These are phyloP conservation scores for Solidago caesia DNA, from an alignment of 129 eudicot species.

Conservation along the genomic window DNA sequence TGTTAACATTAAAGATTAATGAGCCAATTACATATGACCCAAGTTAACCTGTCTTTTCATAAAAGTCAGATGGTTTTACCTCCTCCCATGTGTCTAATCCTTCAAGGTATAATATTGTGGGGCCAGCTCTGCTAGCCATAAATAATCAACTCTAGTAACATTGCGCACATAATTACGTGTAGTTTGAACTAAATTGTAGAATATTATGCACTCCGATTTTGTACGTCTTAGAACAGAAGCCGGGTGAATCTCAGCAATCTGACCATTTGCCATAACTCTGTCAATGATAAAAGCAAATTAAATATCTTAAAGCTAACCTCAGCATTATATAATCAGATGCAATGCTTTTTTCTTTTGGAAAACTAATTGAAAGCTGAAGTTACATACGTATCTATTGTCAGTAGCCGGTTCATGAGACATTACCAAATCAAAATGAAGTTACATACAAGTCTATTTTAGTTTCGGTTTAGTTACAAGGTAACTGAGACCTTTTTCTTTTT, in stretches of 20 bases:
- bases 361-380: background rate
- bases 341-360: background rate
- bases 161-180: conserved; percentile 73
- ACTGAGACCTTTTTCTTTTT: no score
- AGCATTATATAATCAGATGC: background rate
- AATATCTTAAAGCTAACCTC: background rate
- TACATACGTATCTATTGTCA: background rate
- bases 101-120: conserved; percentile 73
- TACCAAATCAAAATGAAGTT: background rate
- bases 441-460: no score
- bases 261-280: conserved; percentile 90
- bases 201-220: conserved; percentile 82
- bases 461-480: no score
- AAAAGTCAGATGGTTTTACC: no score
- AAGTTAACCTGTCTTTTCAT: no score
- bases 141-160: conserved; percentile 73
- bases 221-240: conserved; percentile 62
- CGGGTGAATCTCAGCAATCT: conserved; percentile 83
- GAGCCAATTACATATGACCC: no score
- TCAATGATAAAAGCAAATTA: conserved; percentile 14
- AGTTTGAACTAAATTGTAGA: conserved; percentile 73
- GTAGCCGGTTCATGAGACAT: no score
- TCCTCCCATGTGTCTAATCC: conserved; percentile 18
- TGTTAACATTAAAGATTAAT: no score
- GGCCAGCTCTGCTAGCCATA: conserved; percentile 94